Base-by-base conservation (phyloP, 768 basidiomycete genomes). In the Hygrocybe coccinea region DNA sequence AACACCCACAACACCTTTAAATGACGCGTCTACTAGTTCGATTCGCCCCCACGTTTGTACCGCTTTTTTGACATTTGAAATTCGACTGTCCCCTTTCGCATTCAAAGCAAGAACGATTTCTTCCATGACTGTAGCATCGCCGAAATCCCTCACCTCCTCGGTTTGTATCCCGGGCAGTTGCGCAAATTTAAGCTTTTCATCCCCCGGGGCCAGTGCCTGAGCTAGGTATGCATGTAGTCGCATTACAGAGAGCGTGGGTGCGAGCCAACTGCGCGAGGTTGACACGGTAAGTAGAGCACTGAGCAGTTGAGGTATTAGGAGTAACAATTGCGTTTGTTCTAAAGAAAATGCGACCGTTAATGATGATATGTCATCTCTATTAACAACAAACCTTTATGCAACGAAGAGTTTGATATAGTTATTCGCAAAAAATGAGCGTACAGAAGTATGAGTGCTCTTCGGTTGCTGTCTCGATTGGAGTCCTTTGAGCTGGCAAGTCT, bases 201-300 rank as follows among this genome's bases (percentile, higher is more conserved):
- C 68, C 17, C 80, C 79, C 2, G 87, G 87, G 3, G 82, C 72
- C 17, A 94, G 73, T 0, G 91, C 97, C 71, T 99, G 97, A 0
- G 83, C 79, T 34, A 99, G 76, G 68, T 85, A 84, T 3, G 89
- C 82, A 60, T 95, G 87, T 24, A 99, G 72, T 37, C 86, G 86
- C 82, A 97, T 89, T 62, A 86, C 76, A 29, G 81, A 74, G 36
- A 95, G 74, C 0, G 91, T 85, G 1, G 92, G 87, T 4, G 79
- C 65, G 8, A 98, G 82, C 95, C 95, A 99, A 65, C 85, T 92
- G 60, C 93, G 91, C 0, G 94, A 80, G 17, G 89, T 79, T 0
- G 88, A 79, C 59, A 97, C 89, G 61, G 83, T 87, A 52, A 95
- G 79, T 22, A 97, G 75, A 0, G 93, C 90, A 46, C 79, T 88